A percentile compares a stretch with the other conserved stretches of the same genome.
Evolutionary conservation across 129 eudicot species (phyloP).

Genomic region (Helianthus tuberosus): DNA sequence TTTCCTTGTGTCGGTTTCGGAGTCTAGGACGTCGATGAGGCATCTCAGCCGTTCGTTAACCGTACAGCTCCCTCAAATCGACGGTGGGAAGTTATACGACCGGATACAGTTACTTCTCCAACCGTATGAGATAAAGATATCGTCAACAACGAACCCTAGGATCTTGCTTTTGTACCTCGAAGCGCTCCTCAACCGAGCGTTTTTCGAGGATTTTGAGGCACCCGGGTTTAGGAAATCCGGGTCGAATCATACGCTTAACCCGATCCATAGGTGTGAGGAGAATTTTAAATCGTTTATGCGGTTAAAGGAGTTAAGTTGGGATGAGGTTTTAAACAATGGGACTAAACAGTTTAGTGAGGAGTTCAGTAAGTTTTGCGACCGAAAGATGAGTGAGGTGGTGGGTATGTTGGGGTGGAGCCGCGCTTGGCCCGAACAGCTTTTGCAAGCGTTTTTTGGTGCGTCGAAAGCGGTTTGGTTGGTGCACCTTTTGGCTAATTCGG

Average conservation of each 20-base stretch:
- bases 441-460: conserved; percentile 86
- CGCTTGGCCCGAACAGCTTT: conserved; percentile 91
- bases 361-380: conserved; percentile 85
- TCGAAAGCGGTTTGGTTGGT: conserved; percentile 92
- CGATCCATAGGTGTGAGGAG: conserved; percentile 68
- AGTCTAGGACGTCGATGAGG: conserved; percentile 66
- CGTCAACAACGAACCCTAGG: conserved; percentile 63
- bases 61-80: conserved; percentile 61
- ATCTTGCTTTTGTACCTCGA: conserved; percentile 58
- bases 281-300: conserved; percentile 54
- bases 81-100: conserved; percentile 63
- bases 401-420: conserved; percentile 90
- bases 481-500: conserved; percentile 83
- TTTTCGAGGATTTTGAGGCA: conserved; percentile 66
- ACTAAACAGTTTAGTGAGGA: conserved; percentile 88
- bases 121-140: conserved; percentile 68
- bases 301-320: conserved; percentile 76
- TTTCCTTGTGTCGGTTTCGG: conserved; percentile 71
- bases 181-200: conserved; percentile 63
- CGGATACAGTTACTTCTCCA: conserved; percentile 54
- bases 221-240: no score
- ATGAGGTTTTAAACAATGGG: conserved; percentile 86
- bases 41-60: conserved; percentile 64
- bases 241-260: neutral
- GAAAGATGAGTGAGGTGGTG: conserved; percentile 95